These are phyloP conservation scores for Limonium bicolor DNA, from an alignment of 148 eudicot species.

Conservation along the genomic window DNA sequence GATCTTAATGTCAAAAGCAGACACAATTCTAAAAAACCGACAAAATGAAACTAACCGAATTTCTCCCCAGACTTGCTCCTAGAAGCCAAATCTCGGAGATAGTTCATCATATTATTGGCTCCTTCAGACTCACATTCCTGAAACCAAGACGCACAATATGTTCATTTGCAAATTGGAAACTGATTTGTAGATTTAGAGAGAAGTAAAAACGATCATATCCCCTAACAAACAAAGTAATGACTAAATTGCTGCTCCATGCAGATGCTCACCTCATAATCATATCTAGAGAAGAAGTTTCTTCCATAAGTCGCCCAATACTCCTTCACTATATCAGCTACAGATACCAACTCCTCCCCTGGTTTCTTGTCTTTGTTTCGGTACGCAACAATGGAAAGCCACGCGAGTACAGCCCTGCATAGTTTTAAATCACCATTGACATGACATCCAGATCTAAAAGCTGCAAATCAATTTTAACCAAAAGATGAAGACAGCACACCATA, in stretches of 20 bases:
- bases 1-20: no score
- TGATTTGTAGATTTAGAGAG: no score
- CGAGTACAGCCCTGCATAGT: slow-evolving; percentile 99
- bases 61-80: slow-evolving; percentile 72
- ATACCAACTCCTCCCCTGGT: slow-evolving; percentile 58
- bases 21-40: no score
- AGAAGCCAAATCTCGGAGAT: slow-evolving; percentile 67
- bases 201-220: no score
- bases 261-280: slow-evolving; percentile 83
- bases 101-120: slow-evolving; percentile 82
- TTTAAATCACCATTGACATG: no score
- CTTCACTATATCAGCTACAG: slow-evolving; percentile 80
- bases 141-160: background rate
- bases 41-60: slow-evolving; percentile 75
- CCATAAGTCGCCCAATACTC: slow-evolving; percentile 97
- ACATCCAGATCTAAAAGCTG: no score
- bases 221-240: no score
- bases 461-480: no score
- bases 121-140: slow-evolving; percentile 99
- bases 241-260: no score
- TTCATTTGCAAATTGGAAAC: no score
- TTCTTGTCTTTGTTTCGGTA: slow-evolving; percentile 59
- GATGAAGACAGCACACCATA: background rate
- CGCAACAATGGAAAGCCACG: slow-evolving; percentile 94
- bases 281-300: slow-evolving; percentile 95